Conservation (phyloP, 345 rosid genomes). For the Pugionium cornutum region DNA sequence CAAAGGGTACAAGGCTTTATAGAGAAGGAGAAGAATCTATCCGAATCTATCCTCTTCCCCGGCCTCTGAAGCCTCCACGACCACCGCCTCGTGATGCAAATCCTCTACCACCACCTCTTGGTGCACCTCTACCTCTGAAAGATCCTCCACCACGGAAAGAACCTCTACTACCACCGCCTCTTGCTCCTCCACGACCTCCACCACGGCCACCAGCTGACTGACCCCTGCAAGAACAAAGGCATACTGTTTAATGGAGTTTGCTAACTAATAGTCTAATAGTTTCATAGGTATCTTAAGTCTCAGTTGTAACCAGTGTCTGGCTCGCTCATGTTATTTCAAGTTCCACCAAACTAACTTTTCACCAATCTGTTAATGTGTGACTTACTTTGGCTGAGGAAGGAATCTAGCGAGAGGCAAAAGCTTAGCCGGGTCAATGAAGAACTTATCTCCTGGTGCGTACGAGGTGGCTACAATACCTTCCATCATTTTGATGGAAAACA, state of each 20-base stretch:
- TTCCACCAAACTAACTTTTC: not conserved
- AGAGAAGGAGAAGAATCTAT: constrained; percentile 27
- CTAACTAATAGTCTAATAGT: not conserved
- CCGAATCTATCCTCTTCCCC: constrained; percentile 66
- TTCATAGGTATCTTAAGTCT: too few species aligned
- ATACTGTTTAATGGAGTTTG: not conserved
- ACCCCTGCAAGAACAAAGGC: constrained; percentile 48
- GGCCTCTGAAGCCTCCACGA: constrained; percentile 80
- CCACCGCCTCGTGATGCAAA: constrained; percentile 73
- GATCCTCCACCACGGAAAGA: constrained; percentile 56
- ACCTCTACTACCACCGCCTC: constrained; percentile 62
- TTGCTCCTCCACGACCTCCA: constrained; percentile 52
- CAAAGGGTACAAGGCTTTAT: constrained; percentile 23
- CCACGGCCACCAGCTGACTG: constrained; percentile 45
- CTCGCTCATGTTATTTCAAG: too few species aligned
- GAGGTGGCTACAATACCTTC: constrained; percentile 94
- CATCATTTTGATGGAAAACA: constrained; percentile 85
- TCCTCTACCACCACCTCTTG: constrained; percentile 67
- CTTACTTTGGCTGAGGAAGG: constrained; percentile 92
- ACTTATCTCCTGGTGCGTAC: constrained; percentile 68
- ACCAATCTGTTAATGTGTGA: constrained; percentile 15
- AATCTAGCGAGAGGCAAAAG: constrained; percentile 86
- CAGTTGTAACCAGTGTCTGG: not conserved
- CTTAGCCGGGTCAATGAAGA: constrained; percentile 74
- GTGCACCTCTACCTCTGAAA: constrained; percentile 47